Evolutionary conservation across 257 asterid genomes (phyloP).

Genomic region (Misopates orontium): DNA sequence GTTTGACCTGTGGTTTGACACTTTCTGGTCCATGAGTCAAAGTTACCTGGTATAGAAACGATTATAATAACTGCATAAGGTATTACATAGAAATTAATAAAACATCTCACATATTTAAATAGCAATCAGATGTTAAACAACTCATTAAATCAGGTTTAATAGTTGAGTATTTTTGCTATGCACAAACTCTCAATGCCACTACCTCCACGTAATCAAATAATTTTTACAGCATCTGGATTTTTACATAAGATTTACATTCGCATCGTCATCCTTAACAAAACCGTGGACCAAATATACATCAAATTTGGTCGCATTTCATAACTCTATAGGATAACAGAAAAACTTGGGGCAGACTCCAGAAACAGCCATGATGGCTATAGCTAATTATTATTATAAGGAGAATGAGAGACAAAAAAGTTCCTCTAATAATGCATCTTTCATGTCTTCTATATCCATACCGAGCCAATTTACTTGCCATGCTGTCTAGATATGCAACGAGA

Average conservation of each 20-base stretch:
- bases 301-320: conserved; percentile 7
- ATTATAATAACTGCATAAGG: too few relatives aligned
- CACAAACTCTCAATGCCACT: conserved; percentile 17
- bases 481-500: conserved; percentile 21
- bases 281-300: conserved; percentile 16
- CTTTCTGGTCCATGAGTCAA: conserved; percentile 94
- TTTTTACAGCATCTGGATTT: background rate
- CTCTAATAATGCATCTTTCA: conserved; percentile 12
- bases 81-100: too few relatives aligned
- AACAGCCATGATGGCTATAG: conserved; percentile 10
- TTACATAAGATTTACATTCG: conserved; percentile 16
- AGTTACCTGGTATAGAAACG: conserved; percentile 84
- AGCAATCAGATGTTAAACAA: conserved; percentile 8
- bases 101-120: conserved; percentile 18
- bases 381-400: conserved; percentile 17
- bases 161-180: conserved; percentile 16
- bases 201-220: conserved; percentile 13
- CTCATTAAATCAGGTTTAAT: conserved; percentile 6
- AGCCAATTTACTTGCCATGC: conserved; percentile 13
- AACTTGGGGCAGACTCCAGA: conserved; percentile 6
- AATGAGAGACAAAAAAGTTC: conserved; percentile 10
- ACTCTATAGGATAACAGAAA: background rate
- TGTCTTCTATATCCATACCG: conserved; percentile 8
- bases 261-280: conserved; percentile 4
- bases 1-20: conserved; percentile 84